Conservation (phyloP, 2,329 filamentous ascomycete species). For the Fusarium nygamai region DNA sequence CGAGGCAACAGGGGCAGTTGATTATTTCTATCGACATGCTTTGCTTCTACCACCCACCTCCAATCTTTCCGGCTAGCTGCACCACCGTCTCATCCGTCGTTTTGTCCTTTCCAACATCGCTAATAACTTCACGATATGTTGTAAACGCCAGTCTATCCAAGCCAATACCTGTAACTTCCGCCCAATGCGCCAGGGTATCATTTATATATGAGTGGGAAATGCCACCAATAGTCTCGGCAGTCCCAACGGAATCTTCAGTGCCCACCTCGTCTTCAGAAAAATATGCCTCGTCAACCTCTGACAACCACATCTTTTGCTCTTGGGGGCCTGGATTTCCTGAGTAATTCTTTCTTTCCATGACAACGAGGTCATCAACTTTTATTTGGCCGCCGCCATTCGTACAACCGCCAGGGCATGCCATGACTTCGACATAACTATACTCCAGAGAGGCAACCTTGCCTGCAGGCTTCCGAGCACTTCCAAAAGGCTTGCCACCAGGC, state of each 20-base stretch:
- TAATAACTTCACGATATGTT: conserved; percentile 90
- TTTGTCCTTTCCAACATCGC: conserved; percentile 87
- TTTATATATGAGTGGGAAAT: conserved; percentile 74
- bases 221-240: conserved; percentile 64
- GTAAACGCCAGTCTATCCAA: conserved; percentile 82
- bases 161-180: conserved; percentile 73
- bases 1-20: conserved; percentile 62
- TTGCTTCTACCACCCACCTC: conserved; percentile 83
- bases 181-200: conserved; percentile 80
- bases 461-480: conserved; percentile 62
- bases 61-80: conserved; percentile 88
- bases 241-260: conserved; percentile 42
- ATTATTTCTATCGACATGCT: conserved; percentile 44
- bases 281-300: conserved; percentile 87
- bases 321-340: conserved; percentile 71
- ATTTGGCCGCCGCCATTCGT: conserved; percentile 98
- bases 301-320: conserved; percentile 88
- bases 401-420: conserved; percentile 98
- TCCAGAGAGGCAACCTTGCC: conserved; percentile 66
- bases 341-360: conserved; percentile 60
- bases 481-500: conserved; percentile 75
- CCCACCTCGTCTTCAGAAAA: conserved; percentile 76
- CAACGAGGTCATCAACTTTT: conserved; percentile 82
- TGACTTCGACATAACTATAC: conserved; percentile 96
- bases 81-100: conserved; percentile 80